Percentiles rank a stretch among this genome's conserved stretches.
Conservation (phyloP, 371 early-diverging fungal genomes). For the Rhizopus arrhizus region DNA sequence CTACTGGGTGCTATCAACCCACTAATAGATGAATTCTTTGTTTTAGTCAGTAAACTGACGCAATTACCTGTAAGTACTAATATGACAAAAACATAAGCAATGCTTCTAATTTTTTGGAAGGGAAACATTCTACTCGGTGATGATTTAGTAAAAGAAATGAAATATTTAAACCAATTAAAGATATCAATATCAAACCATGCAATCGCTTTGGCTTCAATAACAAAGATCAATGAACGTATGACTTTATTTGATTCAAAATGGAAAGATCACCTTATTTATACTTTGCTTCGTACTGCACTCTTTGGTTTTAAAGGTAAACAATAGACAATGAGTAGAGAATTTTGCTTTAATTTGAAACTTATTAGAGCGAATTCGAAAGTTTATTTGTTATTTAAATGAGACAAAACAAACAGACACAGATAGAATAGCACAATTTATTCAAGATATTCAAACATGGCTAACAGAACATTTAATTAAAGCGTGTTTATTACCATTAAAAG, state of each 20-base stretch:
- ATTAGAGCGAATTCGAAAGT: slow-evolving; percentile 19
- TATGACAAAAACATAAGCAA: neutral
- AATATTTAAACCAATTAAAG: slow-evolving; percentile 19
- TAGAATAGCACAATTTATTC: slow-evolving; percentile 31
- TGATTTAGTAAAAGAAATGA: slow-evolving; percentile 19
- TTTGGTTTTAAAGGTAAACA: slow-evolving; percentile 30
- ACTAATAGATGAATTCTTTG: slow-evolving; percentile 26
- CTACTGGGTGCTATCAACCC: slow-evolving; percentile 27
- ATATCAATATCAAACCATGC: slow-evolving; percentile 12
- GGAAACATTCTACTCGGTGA: neutral
- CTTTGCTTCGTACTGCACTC: slow-evolving; percentile 20
- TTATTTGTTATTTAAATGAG: slow-evolving; percentile 2
- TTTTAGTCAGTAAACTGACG: slow-evolving; percentile 12
- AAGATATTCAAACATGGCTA: slow-evolving; percentile 49
- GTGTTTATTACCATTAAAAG: slow-evolving; percentile 41
- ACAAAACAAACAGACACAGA: slow-evolving; percentile 16
- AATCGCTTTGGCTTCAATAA: slow-evolving; percentile 17
- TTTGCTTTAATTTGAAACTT: neutral
- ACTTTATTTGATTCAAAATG: slow-evolving; percentile 22
- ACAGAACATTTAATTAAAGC: slow-evolving; percentile 32
- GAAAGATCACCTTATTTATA: slow-evolving; percentile 31
- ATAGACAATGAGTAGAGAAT: neutral
- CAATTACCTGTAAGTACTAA: slow-evolving; percentile 22
- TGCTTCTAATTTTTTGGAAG: neutral
- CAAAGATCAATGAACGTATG: slow-evolving; percentile 27